phyloP scores from a whole-genome alignment of 2,329 filamentous ascomycete genomes.

The Aspergillus sp. region DNA sequence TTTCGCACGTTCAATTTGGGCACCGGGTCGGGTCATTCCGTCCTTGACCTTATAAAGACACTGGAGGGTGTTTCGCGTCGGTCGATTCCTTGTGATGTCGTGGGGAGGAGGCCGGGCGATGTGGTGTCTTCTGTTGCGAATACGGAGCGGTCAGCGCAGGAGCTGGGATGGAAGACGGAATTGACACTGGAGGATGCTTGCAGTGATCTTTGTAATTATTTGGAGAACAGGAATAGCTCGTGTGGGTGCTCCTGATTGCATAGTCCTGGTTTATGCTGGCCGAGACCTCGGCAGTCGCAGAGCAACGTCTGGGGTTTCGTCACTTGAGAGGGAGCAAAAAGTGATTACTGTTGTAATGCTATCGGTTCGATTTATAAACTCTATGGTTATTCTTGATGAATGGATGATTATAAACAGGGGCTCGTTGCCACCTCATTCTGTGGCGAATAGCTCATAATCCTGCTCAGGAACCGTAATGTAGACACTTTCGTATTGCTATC shows the following conservation, averaged over 20 bases:
- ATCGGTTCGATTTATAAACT: too few species aligned
- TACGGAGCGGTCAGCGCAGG: neutral
- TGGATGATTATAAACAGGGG: too few species aligned
- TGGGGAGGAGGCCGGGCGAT: neutral
- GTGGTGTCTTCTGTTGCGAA: neutral
- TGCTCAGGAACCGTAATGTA: too few species aligned
- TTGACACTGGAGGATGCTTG: neutral
- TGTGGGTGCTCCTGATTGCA: too few species aligned
- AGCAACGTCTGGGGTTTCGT: too few species aligned
- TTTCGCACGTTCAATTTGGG: constrained; percentile 49
- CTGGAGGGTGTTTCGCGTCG: constrained; percentile 41
- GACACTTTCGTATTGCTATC: neutral
- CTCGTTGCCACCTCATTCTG: too few species aligned
- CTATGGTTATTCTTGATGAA: too few species aligned
- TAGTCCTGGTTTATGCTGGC: too few species aligned
- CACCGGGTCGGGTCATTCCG: constrained; percentile 45
- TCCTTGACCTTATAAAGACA: constrained; percentile 42
- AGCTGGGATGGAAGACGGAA: neutral
- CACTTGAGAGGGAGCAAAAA: too few species aligned
- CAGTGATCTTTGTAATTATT: neutral
- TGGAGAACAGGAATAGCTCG: neutral
- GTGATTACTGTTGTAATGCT: too few species aligned
- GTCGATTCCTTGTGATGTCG: neutral
- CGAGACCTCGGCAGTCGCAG: too few species aligned
- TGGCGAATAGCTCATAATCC: too few species aligned